Percentiles rank a stretch among this genome's conserved stretches.
Evolutionary conservation across 768 basidiomycete genomes (phyloP).

Genomic region (Termitomyces sp.): DNA sequence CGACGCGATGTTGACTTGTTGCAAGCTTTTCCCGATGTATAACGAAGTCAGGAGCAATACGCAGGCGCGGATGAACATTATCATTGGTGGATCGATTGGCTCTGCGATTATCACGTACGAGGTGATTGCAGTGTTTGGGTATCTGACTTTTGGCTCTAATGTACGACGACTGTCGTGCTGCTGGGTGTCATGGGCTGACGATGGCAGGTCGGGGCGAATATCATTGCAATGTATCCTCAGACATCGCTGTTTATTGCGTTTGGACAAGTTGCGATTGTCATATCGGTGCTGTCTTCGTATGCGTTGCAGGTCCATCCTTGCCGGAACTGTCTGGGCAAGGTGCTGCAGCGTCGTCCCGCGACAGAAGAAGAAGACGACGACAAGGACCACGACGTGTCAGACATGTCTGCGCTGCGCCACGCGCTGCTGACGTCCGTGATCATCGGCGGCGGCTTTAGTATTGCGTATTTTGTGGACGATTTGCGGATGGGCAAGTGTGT

Average conservation of each 20-base stretch:
- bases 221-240: conserved; percentile 91
- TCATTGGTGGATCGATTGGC: conserved; percentile 86
- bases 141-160: conserved; percentile 88
- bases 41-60: conserved; percentile 84
- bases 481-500: conserved; percentile 61
- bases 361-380: conserved; percentile 42
- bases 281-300: conserved; percentile 89
- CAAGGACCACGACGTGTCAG: conserved; percentile 49
- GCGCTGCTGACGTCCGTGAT: conserved; percentile 63
- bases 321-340: conserved; percentile 86
- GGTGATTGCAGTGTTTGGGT: conserved; percentile 83
- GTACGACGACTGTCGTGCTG: conserved; percentile 30
- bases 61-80: conserved; percentile 79
- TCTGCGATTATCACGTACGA: conserved; percentile 82
- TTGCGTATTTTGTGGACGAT: conserved; percentile 77
- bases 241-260: conserved; percentile 90
- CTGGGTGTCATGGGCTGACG: not conserved
- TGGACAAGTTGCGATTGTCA: conserved; percentile 89
- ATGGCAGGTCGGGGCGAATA: conserved; percentile 77
- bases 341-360: conserved; percentile 46
- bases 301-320: conserved; percentile 94
- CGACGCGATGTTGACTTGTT: not conserved
- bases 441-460: conserved; percentile 56
- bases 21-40: conserved; percentile 88
- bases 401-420: conserved; percentile 69